Percentiles rank a stretch among this genome's conserved stretches.
Conservation (phyloP, 2,329 filamentous ascomycete genomes). For the Phoma sp. region DNA sequence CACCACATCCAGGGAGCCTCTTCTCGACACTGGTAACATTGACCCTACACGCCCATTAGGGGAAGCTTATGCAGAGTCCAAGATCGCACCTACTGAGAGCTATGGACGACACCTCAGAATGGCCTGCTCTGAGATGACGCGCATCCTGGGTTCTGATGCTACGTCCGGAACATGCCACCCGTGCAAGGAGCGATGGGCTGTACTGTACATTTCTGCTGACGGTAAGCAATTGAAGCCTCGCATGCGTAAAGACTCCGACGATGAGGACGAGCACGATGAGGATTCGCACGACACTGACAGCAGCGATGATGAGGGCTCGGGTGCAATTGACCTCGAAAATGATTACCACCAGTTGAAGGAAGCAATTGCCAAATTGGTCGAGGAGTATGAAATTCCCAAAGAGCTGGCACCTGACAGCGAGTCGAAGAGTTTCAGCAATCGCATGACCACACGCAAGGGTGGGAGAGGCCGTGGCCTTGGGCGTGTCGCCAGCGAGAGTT, state of each 20-base stretch:
- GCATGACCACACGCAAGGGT: constrained; percentile 59
- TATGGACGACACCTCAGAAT: constrained; percentile 63
- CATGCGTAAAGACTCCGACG: constrained; percentile 73
- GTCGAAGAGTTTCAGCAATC: constrained; percentile 72
- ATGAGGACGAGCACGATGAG: constrained; percentile 68
- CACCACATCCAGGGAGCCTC: constrained; percentile 68
- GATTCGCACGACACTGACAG: constrained; percentile 59
- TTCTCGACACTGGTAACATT: constrained; percentile 56
- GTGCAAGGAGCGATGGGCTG: constrained; percentile 81
- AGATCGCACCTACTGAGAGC: constrained; percentile 56
- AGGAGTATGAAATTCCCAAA: constrained; percentile 81
- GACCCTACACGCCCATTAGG: constrained; percentile 30
- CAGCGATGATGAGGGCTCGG: constrained; percentile 53
- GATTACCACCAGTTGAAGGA: constrained; percentile 83
- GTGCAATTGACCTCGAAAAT: constrained; percentile 68
- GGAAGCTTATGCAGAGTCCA: constrained; percentile 44
- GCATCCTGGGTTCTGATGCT: constrained; percentile 67
- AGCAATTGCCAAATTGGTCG: constrained; percentile 78
- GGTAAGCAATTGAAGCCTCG: constrained; percentile 72
- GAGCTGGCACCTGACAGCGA: constrained; percentile 65
- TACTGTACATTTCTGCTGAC: constrained; percentile 77
- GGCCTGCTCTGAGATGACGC: constrained; percentile 73
- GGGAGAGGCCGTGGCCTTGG: constrained; percentile 35
- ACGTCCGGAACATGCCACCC: constrained; percentile 75
- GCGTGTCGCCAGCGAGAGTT: constrained; percentile 35